Evolutionary conservation across 2,329 filamentous ascomycete species (phyloP).

Genomic region (Aureobasidium melanogenum): DNA sequence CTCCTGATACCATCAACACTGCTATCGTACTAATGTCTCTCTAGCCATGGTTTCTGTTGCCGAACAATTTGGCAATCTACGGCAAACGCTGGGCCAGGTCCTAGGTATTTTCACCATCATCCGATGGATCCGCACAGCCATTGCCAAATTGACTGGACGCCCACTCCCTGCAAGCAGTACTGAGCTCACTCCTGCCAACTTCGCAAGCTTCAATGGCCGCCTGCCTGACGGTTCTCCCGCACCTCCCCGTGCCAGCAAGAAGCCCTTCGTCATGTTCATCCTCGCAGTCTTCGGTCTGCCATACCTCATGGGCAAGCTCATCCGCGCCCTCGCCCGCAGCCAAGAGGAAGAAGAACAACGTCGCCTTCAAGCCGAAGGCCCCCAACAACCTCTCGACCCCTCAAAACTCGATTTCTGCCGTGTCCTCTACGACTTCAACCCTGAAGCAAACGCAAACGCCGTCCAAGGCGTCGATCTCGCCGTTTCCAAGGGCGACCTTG

Average conservation of each 20-base stretch:
- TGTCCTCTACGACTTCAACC: conserved; percentile 86
- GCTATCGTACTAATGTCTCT: background rate
- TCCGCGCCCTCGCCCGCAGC: conserved; percentile 70
- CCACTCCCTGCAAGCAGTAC: conserved; percentile 81
- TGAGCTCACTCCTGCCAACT: conserved; percentile 80
- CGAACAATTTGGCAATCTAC: conserved; percentile 89
- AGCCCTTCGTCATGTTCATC: conserved; percentile 93
- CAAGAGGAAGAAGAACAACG: conserved; percentile 74
- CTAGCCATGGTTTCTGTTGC: conserved; percentile 95
- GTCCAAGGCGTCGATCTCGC: conserved; percentile 71
- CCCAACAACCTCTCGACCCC: conserved; percentile 60
- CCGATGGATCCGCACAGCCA: conserved; percentile 83
- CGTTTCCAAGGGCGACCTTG: conserved; percentile 89
- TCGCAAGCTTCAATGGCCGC: conserved; percentile 62
- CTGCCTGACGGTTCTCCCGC: conserved; percentile 58
- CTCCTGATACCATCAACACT: background rate
- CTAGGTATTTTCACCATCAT: conserved; percentile 93
- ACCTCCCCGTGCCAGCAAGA: conserved; percentile 72
- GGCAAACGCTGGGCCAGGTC: conserved; percentile 86
- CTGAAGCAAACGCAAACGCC: conserved; percentile 50
- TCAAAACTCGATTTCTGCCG: conserved; percentile 94
- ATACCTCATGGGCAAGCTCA: conserved; percentile 95
- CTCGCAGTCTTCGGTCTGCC: conserved; percentile 90
- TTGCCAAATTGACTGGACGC: conserved; percentile 87
- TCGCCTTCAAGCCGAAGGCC: conserved; percentile 41